Base-by-base conservation (phyloP, 139 green algal species). In the Haematococcus sp. region DNA sequence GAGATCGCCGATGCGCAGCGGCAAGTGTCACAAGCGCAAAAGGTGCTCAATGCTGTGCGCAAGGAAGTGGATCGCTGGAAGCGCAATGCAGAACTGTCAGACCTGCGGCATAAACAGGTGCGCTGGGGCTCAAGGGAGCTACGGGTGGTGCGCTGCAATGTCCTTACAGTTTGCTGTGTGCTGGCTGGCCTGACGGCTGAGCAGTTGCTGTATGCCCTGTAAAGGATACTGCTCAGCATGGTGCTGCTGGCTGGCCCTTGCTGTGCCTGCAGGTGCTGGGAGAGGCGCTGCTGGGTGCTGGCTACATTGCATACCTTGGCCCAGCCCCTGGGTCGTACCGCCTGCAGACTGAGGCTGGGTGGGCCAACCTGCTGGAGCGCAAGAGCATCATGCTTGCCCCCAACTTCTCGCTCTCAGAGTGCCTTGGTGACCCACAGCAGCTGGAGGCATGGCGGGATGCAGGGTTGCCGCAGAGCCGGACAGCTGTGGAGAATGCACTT, bases 231-330 rank as follows among this genome's bases (percentile, higher is more conserved):
- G 46, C 46, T 55, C 15, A 23, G 46, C 46, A 55, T 55, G 46
- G 46, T 55, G 46, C 46, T 55, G n/a, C n/a, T n/a, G n/a, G n/a
- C n/a, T n/a, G n/a, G n/a, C n/a, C n/a, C n/a, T n/a, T n/a, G n/a
- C n/a, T n/a, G n/a, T 16, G 55, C 17, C 19, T 44, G 1, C 56
- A 72, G 49, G 78, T 83, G 51, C 68, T 83, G 25, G 78, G 78
- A 1, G 78, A 83, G 67, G 73, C 72, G 22, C 58, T 83, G 60
- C 73, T 83, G 20, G 56, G 66, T 4, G 60, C 71, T 1, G 72
- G 65, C n/a, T 70, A 77, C 72, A 68, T 83, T 22, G 72, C 78
- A 16, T 83, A 83, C 78, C 68, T 83, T 32, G 78, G 78, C 0
- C 78, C 78, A 4, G 33, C 79, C 3, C 59, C 72, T 0, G 78